A percentile compares a stretch with the other conserved stretches of the same genome.
phyloP scores from a whole-genome alignment of 2,329 filamentous ascomycete species.

The Coniochaeta sp. region DNA sequence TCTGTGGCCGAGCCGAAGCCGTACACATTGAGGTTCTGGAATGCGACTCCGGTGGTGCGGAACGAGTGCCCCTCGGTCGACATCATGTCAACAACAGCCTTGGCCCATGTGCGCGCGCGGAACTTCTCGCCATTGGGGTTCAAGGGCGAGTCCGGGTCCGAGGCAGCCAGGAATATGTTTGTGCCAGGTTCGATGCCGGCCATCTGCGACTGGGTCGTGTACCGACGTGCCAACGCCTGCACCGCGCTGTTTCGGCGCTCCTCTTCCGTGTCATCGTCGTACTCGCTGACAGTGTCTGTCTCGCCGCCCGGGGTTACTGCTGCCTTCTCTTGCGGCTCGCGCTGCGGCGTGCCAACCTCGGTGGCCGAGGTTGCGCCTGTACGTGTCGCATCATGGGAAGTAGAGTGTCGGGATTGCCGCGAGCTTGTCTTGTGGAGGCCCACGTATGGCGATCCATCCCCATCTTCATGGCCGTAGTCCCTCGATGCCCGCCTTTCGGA shows the following conservation, averaged over 20 bases:
- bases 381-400: constrained; percentile 15
- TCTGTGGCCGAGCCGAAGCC: constrained; percentile 61
- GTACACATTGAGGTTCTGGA: constrained; percentile 60
- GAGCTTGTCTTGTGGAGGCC: constrained; percentile 3
- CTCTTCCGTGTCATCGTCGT: constrained; percentile 35
- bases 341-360: constrained; percentile 21
- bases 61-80: constrained; percentile 45
- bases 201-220: constrained; percentile 38
- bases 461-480: constrained; percentile 19
- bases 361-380: constrained; percentile 29
- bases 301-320: constrained; percentile 17
- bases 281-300: constrained; percentile 20
- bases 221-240: constrained; percentile 47
- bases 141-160: constrained; percentile 33
- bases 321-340: constrained; percentile 15
- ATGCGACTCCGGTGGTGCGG: constrained; percentile 56
- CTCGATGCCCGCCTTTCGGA: background rate
- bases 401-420: constrained; percentile 5
- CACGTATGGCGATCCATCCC: constrained; percentile 10
- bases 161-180: constrained; percentile 40
- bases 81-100: constrained; percentile 45
- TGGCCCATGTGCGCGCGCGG: constrained; percentile 49
- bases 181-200: constrained; percentile 18
- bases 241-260: constrained; percentile 43
- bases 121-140: constrained; percentile 43